A percentile compares a stretch with the other conserved stretches of the same genome.
Evolutionary conservation across 441 rosid genomes (phyloP).

Genomic region (Metrosideros polymorpha): DNA sequence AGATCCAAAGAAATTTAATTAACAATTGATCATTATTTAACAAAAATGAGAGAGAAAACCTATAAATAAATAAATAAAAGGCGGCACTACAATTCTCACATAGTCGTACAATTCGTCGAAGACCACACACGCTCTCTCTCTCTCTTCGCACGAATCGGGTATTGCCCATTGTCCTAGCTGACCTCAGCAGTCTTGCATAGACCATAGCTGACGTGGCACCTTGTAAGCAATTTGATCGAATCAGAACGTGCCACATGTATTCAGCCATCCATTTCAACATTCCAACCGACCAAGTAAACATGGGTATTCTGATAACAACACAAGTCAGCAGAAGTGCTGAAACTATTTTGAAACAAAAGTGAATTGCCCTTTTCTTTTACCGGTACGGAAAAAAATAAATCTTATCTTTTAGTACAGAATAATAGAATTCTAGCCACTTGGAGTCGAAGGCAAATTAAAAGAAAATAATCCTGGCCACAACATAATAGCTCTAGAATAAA

Average conservation of each 20-base stretch:
- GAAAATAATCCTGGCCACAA: background rate
- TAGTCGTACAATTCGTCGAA: background rate
- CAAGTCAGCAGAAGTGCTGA: background rate
- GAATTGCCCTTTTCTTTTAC: background rate
- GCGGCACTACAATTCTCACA: background rate
- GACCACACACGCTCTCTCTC: too few relatives aligned
- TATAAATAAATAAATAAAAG: accelerated
- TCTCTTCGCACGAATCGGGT: background rate
- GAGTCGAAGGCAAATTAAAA: background rate
- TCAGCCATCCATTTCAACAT: too few relatives aligned
- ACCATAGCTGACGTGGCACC: too few relatives aligned
- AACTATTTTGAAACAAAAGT: too few relatives aligned
- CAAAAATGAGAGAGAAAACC: background rate
- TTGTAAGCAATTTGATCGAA: too few relatives aligned
- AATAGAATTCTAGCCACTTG: too few relatives aligned
- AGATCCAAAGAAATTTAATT: background rate
- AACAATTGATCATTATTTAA: background rate
- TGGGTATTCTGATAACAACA: background rate
- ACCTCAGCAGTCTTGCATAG: background rate
- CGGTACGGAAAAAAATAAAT: background rate
- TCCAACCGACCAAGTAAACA: too few relatives aligned
- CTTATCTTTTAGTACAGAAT: background rate
- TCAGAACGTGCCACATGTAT: background rate
- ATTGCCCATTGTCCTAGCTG: background rate
- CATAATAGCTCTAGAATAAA: background rate